Evolutionary conservation across 257 asterid species (phyloP), one percentile per base, ranked within the genome.

Genomic region (Euphrasia confusa): DNA sequence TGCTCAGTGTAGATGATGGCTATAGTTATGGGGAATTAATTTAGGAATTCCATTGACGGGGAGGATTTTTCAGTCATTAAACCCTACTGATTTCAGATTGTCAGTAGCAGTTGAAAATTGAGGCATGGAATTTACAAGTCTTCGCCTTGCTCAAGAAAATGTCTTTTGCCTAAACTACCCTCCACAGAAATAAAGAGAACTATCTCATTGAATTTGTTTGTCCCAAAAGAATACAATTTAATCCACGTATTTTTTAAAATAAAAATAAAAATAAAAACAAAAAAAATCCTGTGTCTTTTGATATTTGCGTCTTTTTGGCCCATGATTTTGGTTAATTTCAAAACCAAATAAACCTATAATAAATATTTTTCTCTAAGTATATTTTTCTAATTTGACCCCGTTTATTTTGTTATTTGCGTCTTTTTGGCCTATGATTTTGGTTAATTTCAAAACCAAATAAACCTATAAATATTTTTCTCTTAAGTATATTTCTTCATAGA

Each of bases 301-400:
- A n/a, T n/a, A n/a, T n/a, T n/a, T n/a, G n/a, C n/a, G n/a, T n/a
- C n/a, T n/a, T n/a, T n/a, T n/a, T n/a, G n/a, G n/a, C n/a, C n/a
- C n/a, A n/a, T n/a, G n/a, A n/a, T n/a, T n/a, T n/a, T n/a, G n/a
- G n/a, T n/a, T n/a, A n/a, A n/a, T n/a, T n/a, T n/a, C n/a, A n/a
- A n/a, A n/a, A n/a, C n/a, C n/a, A n/a, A n/a, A n/a, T n/a, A n/a
- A n/a, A n/a, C n/a, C n/a, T n/a, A n/a, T n/a, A n/a, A n/a, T n/a
- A n/a, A n/a, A n/a, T n/a, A n/a, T n/a, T n/a, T n/a, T n/a, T n/a
- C n/a, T n/a, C n/a, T n/a, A n/a, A n/a, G n/a, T n/a, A n/a, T n/a
- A n/a, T n/a, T n/a, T n/a, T n/a, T 21, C 24, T 39, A 45, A 32
- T 30, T 64, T 47, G 33, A 65, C 66, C 69, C 71, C 64, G 14